Evolutionary conservation across 441 rosid genomes (phyloP), one percentile per base, ranked within the genome.

Genomic region (Omphalea diandra): DNA sequence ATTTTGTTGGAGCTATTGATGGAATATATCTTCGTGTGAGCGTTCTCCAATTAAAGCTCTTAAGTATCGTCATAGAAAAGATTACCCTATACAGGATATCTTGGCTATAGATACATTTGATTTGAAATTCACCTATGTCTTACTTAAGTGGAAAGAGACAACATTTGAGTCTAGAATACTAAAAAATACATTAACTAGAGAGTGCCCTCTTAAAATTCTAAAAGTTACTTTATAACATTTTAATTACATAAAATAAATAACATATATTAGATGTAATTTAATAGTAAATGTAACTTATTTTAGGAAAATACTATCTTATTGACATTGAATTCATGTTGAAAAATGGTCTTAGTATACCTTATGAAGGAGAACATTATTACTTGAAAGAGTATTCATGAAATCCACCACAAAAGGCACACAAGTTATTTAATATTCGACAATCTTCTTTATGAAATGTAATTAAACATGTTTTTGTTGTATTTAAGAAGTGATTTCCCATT

Each of bases 111-210:
- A 53, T 5, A 7, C 53, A 3, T 63, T 63, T 41, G 20, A 43
- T 43, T 0, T 63, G 35, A 41, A 63, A 63, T 41, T 63, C 22
- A 41, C 35, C 0, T 41, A 41, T 15, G 20, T 63, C 2, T 63
- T 63, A 5, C 32, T 22, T 15, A 22, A 7, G 3, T 62, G n/a
- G 32, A 33, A 62, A 26, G n/a, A 33, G 20, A 62, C 20, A 6
- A 11, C 24, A 38, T 61, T 18, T 11, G 43, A 65, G 6, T 47
- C 41, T 0, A 65, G 60, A 35, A 52, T 66, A 0, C 1, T 66
- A 1, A 66, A 66, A 24, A 50, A 66, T 66, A 49, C 24, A n/a
- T 20, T 66, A 52, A 36, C 0, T n/a, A n/a, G n/a, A n/a, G n/a
- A n/a, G n/a, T n/a, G n/a, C n/a, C n/a, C n/a, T n/a, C n/a, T n/a